These are phyloP conservation scores for Rhizoclosmatium sp. DNA, from an alignment of 192 early-diverging fungal genomes.

Conservation along the genomic window DNA sequence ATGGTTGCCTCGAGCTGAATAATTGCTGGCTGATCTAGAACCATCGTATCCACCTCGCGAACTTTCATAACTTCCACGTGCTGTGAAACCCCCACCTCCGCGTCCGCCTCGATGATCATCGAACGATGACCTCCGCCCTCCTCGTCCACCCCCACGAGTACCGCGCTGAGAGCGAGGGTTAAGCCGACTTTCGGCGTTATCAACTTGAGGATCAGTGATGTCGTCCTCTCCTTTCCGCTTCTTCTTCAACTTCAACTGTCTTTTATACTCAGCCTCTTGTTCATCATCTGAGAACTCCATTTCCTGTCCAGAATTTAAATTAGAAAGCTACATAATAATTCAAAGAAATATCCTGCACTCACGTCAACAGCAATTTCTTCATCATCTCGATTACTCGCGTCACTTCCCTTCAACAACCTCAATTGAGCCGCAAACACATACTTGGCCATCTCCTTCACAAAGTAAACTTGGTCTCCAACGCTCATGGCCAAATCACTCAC, in stretches of 20 bases:
- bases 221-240: not conserved
- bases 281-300: slow-evolving; percentile 98
- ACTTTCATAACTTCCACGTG: too few species aligned
- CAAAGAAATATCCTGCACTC: slow-evolving; percentile 5
- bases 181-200: not conserved
- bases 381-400: slow-evolving; percentile 93
- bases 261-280: slow-evolving; percentile 70
- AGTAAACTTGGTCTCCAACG: slow-evolving; percentile 62
- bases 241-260: slow-evolving; percentile 44
- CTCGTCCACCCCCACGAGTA: not conserved
- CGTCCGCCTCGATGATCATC: not conserved
- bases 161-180: not conserved
- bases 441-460: slow-evolving; percentile 65
- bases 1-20: too few species aligned
- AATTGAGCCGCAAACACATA: slow-evolving; percentile 74
- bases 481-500: slow-evolving; percentile 18
- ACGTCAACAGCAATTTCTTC: slow-evolving; percentile 85
- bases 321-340: not conserved
- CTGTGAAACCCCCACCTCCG: not conserved
- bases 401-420: slow-evolving; percentile 76
- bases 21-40: too few species aligned
- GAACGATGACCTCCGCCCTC: not conserved
- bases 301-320: slow-evolving; percentile 51
- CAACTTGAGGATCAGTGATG: not conserved
- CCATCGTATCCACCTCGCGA: too few species aligned